Percentiles rank a stretch among this genome's conserved stretches.
These are phyloP conservation scores for Wallacemonas sp. DNA, from an alignment of 208 protist species.

Conservation along the genomic window DNA sequence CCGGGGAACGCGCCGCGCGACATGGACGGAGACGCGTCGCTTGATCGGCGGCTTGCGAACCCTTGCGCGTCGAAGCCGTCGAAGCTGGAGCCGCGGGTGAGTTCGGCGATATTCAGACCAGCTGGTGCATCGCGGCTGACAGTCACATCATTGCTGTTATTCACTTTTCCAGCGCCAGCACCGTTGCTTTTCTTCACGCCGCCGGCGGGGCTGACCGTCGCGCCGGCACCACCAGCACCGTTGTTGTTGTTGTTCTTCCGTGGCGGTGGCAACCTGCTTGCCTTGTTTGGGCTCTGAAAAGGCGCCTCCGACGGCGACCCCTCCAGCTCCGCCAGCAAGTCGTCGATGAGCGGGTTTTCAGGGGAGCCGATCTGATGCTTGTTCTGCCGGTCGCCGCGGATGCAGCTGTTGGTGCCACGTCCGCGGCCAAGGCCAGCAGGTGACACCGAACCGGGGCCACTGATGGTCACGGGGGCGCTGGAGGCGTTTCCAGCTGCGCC, in stretches of 20 bases:
- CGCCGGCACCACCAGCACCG: not conserved
- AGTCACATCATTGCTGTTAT: too few relatives aligned
- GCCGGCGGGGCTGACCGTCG: not conserved
- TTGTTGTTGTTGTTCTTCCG: too few relatives aligned
- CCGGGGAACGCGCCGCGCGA: not conserved
- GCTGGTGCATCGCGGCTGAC: slow-evolving; percentile 18
- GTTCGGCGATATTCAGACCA: slow-evolving; percentile 1
- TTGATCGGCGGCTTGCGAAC: slow-evolving; percentile 1
- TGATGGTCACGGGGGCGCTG: too few relatives aligned
- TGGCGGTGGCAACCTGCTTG: not conserved
- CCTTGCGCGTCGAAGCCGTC: slow-evolving; percentile 13
- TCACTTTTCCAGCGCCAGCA: slow-evolving; percentile 7
- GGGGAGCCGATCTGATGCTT: not conserved
- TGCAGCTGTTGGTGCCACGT: slow-evolving; percentile 4
- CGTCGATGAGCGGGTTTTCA: slow-evolving; percentile 18
- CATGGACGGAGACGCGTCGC: not conserved
- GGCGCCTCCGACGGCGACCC: not conserved
- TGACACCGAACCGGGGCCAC: too few relatives aligned
- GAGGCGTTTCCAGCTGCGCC: too few relatives aligned
- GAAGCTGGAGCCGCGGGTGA: slow-evolving; percentile 13
- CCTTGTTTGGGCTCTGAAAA: not conserved
- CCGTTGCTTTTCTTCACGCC: not conserved
- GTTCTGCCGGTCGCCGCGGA: not conserved
- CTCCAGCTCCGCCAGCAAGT: not conserved
- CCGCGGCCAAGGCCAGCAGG: not conserved